Conservation (phyloP, 306 rosid species). For the Pyrus bretschneideri region DNA sequence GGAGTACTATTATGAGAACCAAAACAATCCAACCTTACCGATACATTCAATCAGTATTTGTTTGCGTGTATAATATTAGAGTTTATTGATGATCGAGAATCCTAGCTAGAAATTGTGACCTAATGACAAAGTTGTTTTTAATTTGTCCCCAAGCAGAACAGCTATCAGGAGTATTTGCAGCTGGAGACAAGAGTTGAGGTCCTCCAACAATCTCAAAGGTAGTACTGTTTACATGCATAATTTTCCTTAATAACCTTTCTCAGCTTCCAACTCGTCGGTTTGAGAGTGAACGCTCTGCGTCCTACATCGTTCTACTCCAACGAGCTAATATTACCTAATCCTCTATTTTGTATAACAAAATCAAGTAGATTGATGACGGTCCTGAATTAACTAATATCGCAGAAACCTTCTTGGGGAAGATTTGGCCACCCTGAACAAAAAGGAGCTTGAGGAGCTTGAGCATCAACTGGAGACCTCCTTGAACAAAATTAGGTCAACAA, state of each 20-base stretch:
- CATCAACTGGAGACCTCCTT: slow-evolving; percentile 65
- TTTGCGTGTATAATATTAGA: not conserved
- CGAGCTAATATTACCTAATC: not conserved
- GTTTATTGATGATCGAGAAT: not conserved
- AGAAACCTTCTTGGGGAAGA: slow-evolving; percentile 91
- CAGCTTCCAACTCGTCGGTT: not conserved
- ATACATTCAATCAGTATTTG: not conserved
- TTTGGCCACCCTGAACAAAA: slow-evolving; percentile 49
- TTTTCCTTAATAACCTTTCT: not conserved
- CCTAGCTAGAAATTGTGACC: not conserved
- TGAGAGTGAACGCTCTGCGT: not conserved
- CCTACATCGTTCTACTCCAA: not conserved
- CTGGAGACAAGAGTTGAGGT: slow-evolving; percentile 66
- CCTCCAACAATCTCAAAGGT: slow-evolving; percentile 83
- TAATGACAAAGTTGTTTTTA: not conserved
- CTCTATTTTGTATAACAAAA: too few relatives aligned
- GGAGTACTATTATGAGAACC: not conserved
- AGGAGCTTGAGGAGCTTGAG: slow-evolving; percentile 69
- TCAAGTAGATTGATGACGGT: not conserved
- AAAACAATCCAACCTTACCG: not conserved
- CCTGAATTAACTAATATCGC: not conserved
- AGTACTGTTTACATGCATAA: not conserved
- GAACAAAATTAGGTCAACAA: slow-evolving; percentile 65
- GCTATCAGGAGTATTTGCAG: slow-evolving; percentile 64
- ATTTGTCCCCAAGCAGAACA: slow-evolving; percentile 32